Evolutionary conservation across 352 stramenopile species (phyloP), one percentile per base, ranked within the genome.

Genomic region (Phytophthora pisi): DNA sequence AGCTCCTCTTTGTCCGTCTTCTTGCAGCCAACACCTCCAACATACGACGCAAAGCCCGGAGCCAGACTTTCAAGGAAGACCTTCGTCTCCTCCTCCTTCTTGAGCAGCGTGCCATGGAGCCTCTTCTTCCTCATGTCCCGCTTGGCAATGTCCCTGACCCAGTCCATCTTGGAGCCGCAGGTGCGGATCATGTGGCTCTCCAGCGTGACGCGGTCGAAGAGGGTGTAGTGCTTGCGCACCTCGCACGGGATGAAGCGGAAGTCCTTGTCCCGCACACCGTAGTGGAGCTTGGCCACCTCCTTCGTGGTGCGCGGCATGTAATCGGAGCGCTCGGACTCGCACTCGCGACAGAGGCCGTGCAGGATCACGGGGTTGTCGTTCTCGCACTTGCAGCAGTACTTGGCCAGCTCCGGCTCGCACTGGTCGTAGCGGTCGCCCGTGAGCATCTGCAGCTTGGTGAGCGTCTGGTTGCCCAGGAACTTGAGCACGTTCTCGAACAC

Each of bases 391-490:
- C 66, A 70, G 49, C 66, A 78, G 40, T 55, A 60, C 2, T 20
- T 52, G 20, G 51, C 58, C 34, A 78, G 38, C 30, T 57, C 10
- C 2, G 52, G 43, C 18, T 75, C 54, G 50, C 71, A 78, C 1
- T 54, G 1, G 0, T 16, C 6, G 47, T 68, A 78, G 1, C 8
- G 31, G 28, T 73, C 62, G 11, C 71, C 66, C 30, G 67, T 76
- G 26, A 74, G 47, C 15, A 31, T 40, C 28, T 79, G 71, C 43
- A 78, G 51, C 57, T 78, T 78, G 15, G 59, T 73, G 30, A 76
- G 62, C 20, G 62, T 53, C 51, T 78, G 72, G 40, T 79, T 77
- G 30, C 51, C 36, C 23, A 79, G 47, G 31, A 72, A 79, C 9
- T n/a, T 36, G 0, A 70, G 30, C 4, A 77, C 40, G 9, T 60